Base-by-base conservation (phyloP, 257 asterid species). In the Agastache rugosa region DNA sequence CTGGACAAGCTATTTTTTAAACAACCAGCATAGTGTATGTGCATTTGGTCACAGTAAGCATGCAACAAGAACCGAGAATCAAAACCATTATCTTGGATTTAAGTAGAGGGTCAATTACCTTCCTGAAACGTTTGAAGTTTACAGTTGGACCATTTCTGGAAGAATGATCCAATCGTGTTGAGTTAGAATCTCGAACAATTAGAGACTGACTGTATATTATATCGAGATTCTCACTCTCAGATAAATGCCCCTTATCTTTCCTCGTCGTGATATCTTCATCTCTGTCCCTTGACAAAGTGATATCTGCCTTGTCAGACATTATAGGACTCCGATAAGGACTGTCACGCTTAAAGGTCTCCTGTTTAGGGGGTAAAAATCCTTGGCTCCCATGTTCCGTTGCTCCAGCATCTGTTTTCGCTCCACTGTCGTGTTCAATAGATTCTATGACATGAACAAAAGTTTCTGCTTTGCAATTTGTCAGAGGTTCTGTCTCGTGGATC, bases 41-140 rank as follows among this genome's bases (percentile, higher is more conserved):
- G 20, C 63, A 53, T 20, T 35, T 61, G 31, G 14, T 55, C 15
- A 17, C n/a, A 55, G 23, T 27, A 62, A 76, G 6, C 44, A 69
- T 37, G 42, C 48, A 56, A 64, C 20, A 60, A 63, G 25, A 62
- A 65, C 42, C 47, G 42, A 56, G 53, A 23, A 80, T 59, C 50
- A 23, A 47, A 56, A 42, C 67, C 42, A 62, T 37, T 31, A 72
- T 11, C 3, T 6, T 39, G 63, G 22, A 37, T 44, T 51, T n/a
- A 25, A n/a, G 14, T 23, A 15, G 11, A 71, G 42, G 20, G 55
- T 11, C 19, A 69, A 7, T 78, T 82, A 93, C 98, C 98, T 92
- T 95, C 75, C 94, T 81, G 85, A 95, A 95, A 71, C 86, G 84
- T 78, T 95, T 95, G 89, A 92, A 95, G 85, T 95, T 84, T 62